Conservation (phyloP, 2,329 filamentous ascomycete species). For the Chaetomium olivaceum region DNA sequence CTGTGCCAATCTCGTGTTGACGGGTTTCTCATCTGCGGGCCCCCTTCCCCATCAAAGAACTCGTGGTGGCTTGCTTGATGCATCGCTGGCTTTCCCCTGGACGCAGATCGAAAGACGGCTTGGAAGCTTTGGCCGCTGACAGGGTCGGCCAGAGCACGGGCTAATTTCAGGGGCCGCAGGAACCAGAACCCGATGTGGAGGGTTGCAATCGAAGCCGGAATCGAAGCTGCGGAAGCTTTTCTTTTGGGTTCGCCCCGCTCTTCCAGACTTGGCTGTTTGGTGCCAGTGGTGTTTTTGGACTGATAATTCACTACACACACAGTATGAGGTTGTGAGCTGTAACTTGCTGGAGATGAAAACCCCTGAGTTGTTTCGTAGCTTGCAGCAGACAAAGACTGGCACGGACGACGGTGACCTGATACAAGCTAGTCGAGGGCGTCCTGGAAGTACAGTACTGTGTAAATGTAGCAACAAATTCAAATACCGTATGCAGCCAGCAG, state of each 20-base stretch:
- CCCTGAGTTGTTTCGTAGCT: slow-evolving; percentile 19
- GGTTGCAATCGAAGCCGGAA: slow-evolving; percentile 26
- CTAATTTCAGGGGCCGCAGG: slow-evolving; percentile 22
- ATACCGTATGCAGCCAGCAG: too few relatives aligned
- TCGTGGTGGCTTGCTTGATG: not conserved
- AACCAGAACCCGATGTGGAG: slow-evolving; percentile 16
- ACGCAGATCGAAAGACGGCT: not conserved
- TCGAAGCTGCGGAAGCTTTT: slow-evolving; percentile 28
- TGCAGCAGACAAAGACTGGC: not conserved
- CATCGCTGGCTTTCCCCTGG: not conserved
- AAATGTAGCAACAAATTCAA: not conserved
- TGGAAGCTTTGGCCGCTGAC: slow-evolving; percentile 17
- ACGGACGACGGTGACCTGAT: not conserved
- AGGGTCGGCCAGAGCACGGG: slow-evolving; percentile 12
- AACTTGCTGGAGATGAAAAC: not conserved
- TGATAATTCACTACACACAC: not conserved
- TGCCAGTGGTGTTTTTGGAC: slow-evolving; percentile 1
- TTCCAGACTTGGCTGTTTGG: slow-evolving; percentile 16
- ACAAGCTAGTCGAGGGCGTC: not conserved
- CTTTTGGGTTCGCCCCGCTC: slow-evolving; percentile 8
- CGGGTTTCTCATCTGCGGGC: not conserved
- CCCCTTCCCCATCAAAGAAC: not conserved
- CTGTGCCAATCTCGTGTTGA: slow-evolving; percentile 23
- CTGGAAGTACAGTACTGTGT: too few relatives aligned
- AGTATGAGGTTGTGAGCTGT: not conserved